Evolutionary conservation across 257 asterid genomes (phyloP).

Genomic region (Rauvolfia tetraphylla): DNA sequence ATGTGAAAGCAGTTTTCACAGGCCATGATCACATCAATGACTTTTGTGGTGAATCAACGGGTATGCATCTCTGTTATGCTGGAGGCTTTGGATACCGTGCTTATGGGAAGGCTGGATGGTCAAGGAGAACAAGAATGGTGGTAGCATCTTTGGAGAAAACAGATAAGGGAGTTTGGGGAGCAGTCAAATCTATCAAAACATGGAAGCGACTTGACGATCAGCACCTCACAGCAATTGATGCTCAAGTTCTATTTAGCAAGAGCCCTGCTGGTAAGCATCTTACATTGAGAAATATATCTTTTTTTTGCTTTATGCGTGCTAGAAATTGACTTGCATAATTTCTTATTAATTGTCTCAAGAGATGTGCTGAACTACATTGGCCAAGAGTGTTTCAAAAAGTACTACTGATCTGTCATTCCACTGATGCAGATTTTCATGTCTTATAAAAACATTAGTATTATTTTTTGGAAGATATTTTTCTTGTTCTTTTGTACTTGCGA

Average conservation of each 20-base stretch:
- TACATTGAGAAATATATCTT: neutral
- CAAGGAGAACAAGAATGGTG: conserved; percentile 93
- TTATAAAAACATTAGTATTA: neutral
- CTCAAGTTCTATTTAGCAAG: conserved; percentile 82
- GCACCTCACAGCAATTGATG: conserved; percentile 59
- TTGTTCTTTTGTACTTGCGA: no score
- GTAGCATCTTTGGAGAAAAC: conserved; percentile 66
- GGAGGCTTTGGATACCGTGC: conserved; percentile 99
- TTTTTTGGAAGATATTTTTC: neutral
- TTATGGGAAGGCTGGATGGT: conserved; percentile 92
- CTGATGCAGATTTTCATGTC: neutral
- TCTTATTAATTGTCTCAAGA: neutral
- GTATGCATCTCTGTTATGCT: conserved; percentile 79
- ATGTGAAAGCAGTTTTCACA: conserved; percentile 84
- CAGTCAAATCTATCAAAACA: conserved; percentile 68
- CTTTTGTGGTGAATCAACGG: conserved; percentile 72
- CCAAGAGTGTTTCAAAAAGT: neutral
- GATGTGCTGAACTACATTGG: neutral
- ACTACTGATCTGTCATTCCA: neutral
- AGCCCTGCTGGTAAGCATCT: conserved; percentile 35
- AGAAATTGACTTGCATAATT: neutral
- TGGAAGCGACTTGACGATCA: conserved; percentile 86
- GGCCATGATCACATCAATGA: conserved; percentile 96
- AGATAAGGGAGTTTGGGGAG: conserved; percentile 75
- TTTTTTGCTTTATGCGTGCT: neutral